A percentile compares a stretch with the other conserved stretches of the same genome.
Conservation (phyloP, 805 yeast species). For the Candida palmyrensis region DNA sequence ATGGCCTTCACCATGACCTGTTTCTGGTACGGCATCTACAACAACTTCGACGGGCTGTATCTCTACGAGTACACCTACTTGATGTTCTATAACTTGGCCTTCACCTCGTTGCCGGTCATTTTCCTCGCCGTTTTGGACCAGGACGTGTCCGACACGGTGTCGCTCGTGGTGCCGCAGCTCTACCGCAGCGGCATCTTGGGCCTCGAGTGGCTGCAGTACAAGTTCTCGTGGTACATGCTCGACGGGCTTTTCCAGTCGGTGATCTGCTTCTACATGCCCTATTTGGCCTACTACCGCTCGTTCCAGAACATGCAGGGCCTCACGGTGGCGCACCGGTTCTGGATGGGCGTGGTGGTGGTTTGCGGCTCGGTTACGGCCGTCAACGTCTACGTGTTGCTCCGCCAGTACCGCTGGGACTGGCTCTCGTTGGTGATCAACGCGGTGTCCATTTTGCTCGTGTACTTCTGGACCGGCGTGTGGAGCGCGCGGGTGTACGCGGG, state of each 20-base stretch:
- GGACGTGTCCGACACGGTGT: conserved; percentile 62
- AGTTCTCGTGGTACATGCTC: conserved; percentile 56
- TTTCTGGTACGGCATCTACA: conserved; percentile 73
- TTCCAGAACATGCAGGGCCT: conserved; percentile 50
- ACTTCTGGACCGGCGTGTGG: conserved; percentile 81
- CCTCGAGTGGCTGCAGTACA: conserved; percentile 53
- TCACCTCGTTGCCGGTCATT: conserved; percentile 75
- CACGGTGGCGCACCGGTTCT: conserved; percentile 59
- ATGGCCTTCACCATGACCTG: conserved; percentile 66
- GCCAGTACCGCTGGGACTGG: conserved; percentile 79
- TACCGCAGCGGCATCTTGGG: conserved; percentile 66
- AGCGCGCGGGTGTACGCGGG: conserved; percentile 46
- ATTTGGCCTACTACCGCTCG: conserved; percentile 42
- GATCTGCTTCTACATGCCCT: conserved; percentile 64
- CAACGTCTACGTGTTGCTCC: conserved; percentile 59
- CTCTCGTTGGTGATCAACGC: conserved; percentile 47
- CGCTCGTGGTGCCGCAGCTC: conserved; percentile 64
- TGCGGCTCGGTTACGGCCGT: conserved; percentile 60
- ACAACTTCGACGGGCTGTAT: conserved; percentile 69
- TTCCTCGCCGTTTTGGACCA: conserved; percentile 70
- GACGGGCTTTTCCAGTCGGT: conserved; percentile 74
- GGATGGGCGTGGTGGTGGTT: conserved; percentile 63
- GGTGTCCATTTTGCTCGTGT: conserved; percentile 54
- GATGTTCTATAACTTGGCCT: conserved; percentile 75
- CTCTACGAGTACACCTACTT: conserved; percentile 73